Evolutionary conservation across 306 rosid species (phyloP), one percentile per base, ranked within the genome.

Genomic region (Cucumis cinereus): DNA sequence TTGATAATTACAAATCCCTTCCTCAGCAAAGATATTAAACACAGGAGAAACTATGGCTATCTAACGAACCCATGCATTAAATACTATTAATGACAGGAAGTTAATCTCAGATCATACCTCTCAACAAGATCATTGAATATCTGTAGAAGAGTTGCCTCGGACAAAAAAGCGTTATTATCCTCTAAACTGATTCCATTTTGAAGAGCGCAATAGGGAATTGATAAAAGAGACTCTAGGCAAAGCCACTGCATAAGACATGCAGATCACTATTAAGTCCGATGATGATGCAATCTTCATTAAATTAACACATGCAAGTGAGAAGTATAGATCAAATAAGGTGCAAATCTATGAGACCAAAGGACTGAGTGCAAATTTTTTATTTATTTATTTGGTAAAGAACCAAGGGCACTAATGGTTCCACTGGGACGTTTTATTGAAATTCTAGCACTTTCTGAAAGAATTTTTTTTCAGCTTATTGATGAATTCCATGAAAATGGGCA

Each of bases 161-260:
- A 89, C 78, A 87, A 83, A 79, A 85, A 82, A 67, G 72, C 24
- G 15, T 30, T 24, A 56, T 75, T 77, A 79, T 73, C 88, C 82
- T 74, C 92, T 73, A 82, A 62, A 79, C 58, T 74, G 78, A 85
- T 66, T 62, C 87, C 93, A 63, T 80, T 83, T 71, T 60, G 82
- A 73, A 80, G 73, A 76, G 97, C 90, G 76, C 73, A 58, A 64
- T 80, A 75, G 54, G 94, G 94, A 84, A 91, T 87, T 35, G 92
- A 91, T 76, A 91, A 78, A 83, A 93, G 87, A 75, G 89, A 87
- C 80, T 93, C 97, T 9, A 91, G 85, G 87, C 97, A 91, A 81
- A 74, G 86, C 98, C 98, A 91, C 98, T 93, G 90, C 77, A 83
- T 69, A 77, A 82, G 69, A 50, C 74, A 84, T 60, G 77, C 78